These are phyloP conservation scores for Abrus precatorius DNA, from an alignment of 306 rosid genomes.

Conservation along the genomic window DNA sequence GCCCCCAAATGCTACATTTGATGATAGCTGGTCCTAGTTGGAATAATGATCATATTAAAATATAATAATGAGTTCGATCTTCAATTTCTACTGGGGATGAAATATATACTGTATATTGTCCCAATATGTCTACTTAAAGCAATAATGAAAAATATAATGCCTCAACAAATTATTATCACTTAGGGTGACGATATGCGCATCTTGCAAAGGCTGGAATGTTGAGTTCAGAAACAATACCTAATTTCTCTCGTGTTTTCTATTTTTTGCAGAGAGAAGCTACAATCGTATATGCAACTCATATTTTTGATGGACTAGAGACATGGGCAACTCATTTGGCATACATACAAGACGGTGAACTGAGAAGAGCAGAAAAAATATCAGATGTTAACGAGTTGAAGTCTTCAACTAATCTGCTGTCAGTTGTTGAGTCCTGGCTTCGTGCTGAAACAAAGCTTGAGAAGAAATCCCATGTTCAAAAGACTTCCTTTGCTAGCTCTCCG, in stretches of 20 bases:
- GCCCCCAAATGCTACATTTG: conserved; percentile 17
- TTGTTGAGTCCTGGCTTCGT: conserved; percentile 95
- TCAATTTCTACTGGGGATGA: conserved; percentile 20
- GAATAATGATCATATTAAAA: conserved; percentile 13
- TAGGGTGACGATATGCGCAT: conserved; percentile 36
- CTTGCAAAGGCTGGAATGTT: conserved; percentile 37
- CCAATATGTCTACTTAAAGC: background rate
- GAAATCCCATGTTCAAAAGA: conserved; percentile 62
- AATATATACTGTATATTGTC: conserved; percentile 9
- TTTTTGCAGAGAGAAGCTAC: conserved; percentile 81
- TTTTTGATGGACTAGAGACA: conserved; percentile 96
- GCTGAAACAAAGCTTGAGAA: conserved; percentile 77
- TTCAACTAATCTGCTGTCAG: conserved; percentile 80
- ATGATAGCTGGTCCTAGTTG: conserved; percentile 38
- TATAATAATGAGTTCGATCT: conserved; percentile 24
- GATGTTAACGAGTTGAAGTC: conserved; percentile 76
- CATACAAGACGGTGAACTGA: conserved; percentile 89
- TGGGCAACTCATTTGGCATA: conserved; percentile 98
- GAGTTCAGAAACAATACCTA: conserved; percentile 27
- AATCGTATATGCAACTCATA: conserved; percentile 95
- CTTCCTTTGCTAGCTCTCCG: conserved; percentile 60
- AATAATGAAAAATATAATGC: conserved; percentile 14
- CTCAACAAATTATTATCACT: conserved; percentile 23
- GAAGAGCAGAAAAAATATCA: conserved; percentile 77
- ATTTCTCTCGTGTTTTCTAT: conserved; percentile 33